phyloP scores from a whole-genome alignment of 805 yeast species.

The Candida hungchunana region DNA sequence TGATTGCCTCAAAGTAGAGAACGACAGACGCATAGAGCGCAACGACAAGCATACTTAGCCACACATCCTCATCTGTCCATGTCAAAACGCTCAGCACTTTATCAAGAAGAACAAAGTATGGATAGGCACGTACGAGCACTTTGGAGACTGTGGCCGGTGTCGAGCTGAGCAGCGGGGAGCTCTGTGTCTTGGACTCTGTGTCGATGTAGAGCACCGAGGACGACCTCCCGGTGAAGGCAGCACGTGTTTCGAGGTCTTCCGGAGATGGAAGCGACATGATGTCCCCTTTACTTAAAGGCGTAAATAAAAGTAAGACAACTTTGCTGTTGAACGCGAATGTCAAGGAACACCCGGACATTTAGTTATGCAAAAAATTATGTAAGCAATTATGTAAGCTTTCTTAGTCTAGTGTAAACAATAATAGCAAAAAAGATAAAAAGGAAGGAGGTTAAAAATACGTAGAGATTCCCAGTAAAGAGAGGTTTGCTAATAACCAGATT shows the following conservation, averaged over 20 bases:
- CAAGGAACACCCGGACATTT: no score
- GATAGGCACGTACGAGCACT: conserved; percentile 78
- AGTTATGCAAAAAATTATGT: no score
- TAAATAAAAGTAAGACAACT: no score
- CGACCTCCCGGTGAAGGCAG: conserved; percentile 37
- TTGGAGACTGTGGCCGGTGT: conserved; percentile 92
- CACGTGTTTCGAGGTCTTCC: conserved; percentile 33
- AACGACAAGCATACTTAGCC: conserved; percentile 65
- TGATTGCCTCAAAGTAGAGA: conserved; percentile 72
- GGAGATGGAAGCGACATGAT: no score
- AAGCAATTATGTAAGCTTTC: no score
- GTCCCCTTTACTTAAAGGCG: no score
- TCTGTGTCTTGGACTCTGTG: conserved; percentile 23
- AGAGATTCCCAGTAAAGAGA: no score
- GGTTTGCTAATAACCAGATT: no score
- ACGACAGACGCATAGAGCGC: conserved; percentile 53
- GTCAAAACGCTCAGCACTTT: conserved; percentile 68
- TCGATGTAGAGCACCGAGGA: conserved; percentile 19
- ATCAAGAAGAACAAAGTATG: conserved; percentile 73
- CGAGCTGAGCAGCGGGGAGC: conserved; percentile 74
- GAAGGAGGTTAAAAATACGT: no score
- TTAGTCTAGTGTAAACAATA: no score
- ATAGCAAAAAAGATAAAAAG: no score
- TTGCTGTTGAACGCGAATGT: no score
- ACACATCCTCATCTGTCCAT: conserved; percentile 86